A percentile compares a stretch with the other conserved stretches of the same genome.
Conservation (phyloP, 1,284 basidiomycete species). For the Cerioporus squamosus region DNA sequence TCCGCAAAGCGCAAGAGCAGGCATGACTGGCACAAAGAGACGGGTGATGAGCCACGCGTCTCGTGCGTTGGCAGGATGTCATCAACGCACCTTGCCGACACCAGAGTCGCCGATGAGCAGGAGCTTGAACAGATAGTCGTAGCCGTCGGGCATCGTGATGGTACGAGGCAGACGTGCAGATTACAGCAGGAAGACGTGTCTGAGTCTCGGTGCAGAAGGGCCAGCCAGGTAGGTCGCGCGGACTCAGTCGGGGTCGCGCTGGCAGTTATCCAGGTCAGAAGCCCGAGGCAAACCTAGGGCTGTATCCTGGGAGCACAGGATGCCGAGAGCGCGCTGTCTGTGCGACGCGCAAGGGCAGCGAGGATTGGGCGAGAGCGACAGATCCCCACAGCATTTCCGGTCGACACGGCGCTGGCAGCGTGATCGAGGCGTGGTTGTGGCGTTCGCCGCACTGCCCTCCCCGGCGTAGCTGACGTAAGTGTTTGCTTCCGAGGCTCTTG, state of each 20-base stretch:
- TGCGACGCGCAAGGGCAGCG: not conserved
- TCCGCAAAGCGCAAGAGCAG: constrained; percentile 98
- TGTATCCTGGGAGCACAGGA: constrained; percentile 3
- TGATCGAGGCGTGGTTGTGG: constrained; percentile 16
- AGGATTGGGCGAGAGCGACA: not conserved
- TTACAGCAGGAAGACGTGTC: too few relatives aligned
- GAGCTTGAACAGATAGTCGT: constrained; percentile 98
- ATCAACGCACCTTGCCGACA: constrained; percentile 82
- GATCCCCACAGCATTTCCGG: constrained; percentile 1
- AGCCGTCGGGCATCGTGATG: constrained; percentile 81
- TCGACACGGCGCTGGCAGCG: not conserved
- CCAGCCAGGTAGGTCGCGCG: too few relatives aligned
- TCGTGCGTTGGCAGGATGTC: constrained; percentile 6
- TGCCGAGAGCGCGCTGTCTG: not conserved
- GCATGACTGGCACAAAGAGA: constrained; percentile 76
- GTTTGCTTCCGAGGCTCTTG: constrained; percentile 24
- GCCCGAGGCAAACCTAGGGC: too few relatives aligned
- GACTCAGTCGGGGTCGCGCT: too few relatives aligned
- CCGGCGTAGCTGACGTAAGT: constrained; percentile 4
- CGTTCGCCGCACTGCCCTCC: not conserved
- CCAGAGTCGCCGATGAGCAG: constrained; percentile 92
- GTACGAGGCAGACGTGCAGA: constrained; percentile 38
- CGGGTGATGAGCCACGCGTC: not conserved
- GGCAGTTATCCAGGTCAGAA: not conserved
- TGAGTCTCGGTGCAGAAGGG: too few relatives aligned